These are phyloP conservation scores for Bremia lactucae DNA, from an alignment of 352 stramenopile genomes.

Conservation along the genomic window DNA sequence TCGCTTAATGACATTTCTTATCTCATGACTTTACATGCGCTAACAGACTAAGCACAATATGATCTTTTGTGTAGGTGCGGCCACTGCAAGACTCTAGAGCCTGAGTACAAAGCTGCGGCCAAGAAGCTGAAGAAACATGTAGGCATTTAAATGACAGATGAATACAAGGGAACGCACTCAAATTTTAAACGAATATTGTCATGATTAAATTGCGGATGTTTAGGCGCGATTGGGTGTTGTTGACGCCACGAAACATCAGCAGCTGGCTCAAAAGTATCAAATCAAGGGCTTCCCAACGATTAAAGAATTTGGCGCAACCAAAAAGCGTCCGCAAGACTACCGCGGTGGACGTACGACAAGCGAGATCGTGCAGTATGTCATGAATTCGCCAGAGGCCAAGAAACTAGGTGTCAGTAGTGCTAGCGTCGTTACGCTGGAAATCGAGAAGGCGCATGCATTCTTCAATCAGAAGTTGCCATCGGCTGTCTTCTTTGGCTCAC, in stretches of 20 bases:
- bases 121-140: conserved; percentile 79
- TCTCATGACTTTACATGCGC: too few species aligned
- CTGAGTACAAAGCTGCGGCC: conserved; percentile 81
- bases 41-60: conserved; percentile 1
- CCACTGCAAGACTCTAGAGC: conserved; percentile 86
- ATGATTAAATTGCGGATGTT: conserved; percentile 9
- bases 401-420: conserved; percentile 49
- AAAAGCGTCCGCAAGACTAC: conserved; percentile 71
- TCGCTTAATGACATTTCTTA: not conserved
- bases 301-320: conserved; percentile 76
- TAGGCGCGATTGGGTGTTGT: conserved; percentile 61
- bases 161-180: too few species aligned
- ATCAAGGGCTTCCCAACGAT: conserved; percentile 75
- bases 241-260: conserved; percentile 47
- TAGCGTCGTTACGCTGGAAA: conserved; percentile 37
- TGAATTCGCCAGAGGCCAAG: conserved; percentile 55
- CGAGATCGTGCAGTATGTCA: conserved; percentile 68
- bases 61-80: conserved; percentile 45
- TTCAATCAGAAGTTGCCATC: conserved; percentile 41
- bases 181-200: conserved; percentile 1
- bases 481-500: conserved; percentile 59
- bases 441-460: conserved; percentile 43
- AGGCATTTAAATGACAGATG: too few species aligned
- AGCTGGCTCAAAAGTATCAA: conserved; percentile 65
- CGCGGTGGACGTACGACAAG: conserved; percentile 42